Base-by-base conservation (phyloP, 441 rosid genomes). In the Rhodomyrtus psidioides region DNA sequence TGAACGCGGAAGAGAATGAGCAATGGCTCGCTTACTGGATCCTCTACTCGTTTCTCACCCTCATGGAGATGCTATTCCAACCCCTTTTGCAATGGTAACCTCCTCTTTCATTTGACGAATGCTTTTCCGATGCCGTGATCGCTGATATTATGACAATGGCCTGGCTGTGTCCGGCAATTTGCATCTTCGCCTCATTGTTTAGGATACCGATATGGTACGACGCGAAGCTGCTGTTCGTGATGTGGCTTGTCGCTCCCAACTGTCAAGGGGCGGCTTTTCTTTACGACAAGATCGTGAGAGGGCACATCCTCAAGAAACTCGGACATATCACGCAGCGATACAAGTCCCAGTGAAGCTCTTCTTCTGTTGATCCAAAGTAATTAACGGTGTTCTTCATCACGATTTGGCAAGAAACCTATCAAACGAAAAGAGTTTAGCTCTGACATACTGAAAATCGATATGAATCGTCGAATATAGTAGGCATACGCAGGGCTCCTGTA, bases 1-100 rank as follows among this genome's bases (percentile, higher is more conserved):
- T 93, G 10, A 95, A 91, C 86, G 91, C 89, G 82, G 98, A 93
- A 79, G 98, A 70, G 46, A 70, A 96, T 83, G 92, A 95, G 88
- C 99, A 96, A 91, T 96, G 99, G 99, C 98, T 96, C 46, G 98
- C 99, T 53, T 96, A 96, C 86, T 96, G 99, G 99, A 94, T 96
- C 81, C 55, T 95, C 13, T 96, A 96, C 84, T 94, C 98, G 26
- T 93, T 96, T 86, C 90, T 96, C 17, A 91, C 99, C 86, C 94
- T 96, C 7, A 15, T 91, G 2, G 99, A 96, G 92, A 92, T 96
- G 92, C 49, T 95, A 5, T 91, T 96, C 54, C 96, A 94, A 54
- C 88, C 98, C 23, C 65, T 94, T 53, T 70, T 96, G 6, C 93
- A 96, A 76, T 96, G 98, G 98, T 95, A 88, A 19, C 15, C 16